Conservation (phyloP, 164 flowering plant genomes). For the Piper betle region DNA sequence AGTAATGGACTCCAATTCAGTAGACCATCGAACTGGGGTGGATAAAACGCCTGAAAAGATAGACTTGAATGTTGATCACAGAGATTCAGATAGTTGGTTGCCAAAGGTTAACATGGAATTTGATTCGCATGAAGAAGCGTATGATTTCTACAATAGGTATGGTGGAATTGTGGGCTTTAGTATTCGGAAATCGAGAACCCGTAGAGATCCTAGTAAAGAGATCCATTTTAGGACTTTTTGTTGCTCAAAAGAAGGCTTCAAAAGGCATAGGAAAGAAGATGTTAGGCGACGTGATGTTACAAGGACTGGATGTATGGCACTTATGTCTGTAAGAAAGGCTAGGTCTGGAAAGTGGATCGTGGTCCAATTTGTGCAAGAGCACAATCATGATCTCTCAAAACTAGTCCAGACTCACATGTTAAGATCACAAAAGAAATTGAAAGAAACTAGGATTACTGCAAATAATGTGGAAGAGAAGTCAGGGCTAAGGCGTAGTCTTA, state of each 20-base stretch:
- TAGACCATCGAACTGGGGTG: not conserved
- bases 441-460: no score
- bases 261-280: no score
- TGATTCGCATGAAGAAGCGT: not conserved
- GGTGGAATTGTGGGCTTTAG: constrained; percentile 2
- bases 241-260: no score
- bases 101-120: constrained; percentile 6
- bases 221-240: no score
- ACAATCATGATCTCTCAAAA: not conserved
- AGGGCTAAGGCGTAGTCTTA: no score
- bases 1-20: not conserved
- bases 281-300: no score
- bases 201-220: not conserved
- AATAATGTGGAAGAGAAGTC: no score
- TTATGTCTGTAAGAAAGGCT: not conserved
- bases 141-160: constrained; percentile 3
- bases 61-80: not conserved
- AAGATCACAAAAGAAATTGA: not conserved
- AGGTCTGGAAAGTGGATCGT: not conserved
- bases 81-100: not conserved
- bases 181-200: not conserved
- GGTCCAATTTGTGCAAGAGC: not conserved
- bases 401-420: not conserved
- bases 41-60: not conserved
- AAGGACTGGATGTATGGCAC: no score